Evolutionary conservation across 208 protist genomes (phyloP), one percentile per base, ranked within the genome.

Genomic region (Leishmania gerbilli): DNA sequence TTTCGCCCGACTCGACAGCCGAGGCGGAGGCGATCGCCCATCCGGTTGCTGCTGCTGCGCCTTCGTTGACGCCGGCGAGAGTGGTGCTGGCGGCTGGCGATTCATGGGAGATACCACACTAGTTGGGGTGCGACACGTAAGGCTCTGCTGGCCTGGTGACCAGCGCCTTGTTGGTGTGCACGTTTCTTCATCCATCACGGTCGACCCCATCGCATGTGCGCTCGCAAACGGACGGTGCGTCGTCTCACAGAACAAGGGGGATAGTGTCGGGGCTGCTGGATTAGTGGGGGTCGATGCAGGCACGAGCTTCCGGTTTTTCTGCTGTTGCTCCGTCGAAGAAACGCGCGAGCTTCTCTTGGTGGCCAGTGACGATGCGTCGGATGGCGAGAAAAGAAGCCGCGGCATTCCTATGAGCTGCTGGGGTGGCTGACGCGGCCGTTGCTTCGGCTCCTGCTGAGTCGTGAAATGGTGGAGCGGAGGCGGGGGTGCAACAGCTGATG

Each of bases 1-100:
- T 19, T 71, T 76, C 21, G 81, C 76, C 19, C 81, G 81, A 49
- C 76, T 45, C 21, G 81, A 84, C 69, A 84, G 67, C n/a, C 81
- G 76, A n/a, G 65, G 76, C 21, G 81, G 76, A 7, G 81, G 81
- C 3, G 81, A 80, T 13, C 76, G 75, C 11, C 56, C 81, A 21
- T 84, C 81, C 19, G 24, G 4, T 17, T 40, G 71, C 15, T 49
- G 72, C 45, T 65, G 56, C 37, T 49, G 40, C 67, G 34, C 8
- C 37, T 37, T 40, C 45, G 67, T 0, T 17, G n/a, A 55, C n/a
- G 40, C 47, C 27, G 60, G 71, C 71, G 71, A 58, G 24, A 58
- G 17, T 9, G 47, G 24, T 34, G 19, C 49, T 47, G 68, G 53
- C 42, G 47, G 65, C 58, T 42, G 71, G 3, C 31, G 31, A 34